phyloP scores from a whole-genome alignment of 768 basidiomycete genomes.

The Coprinopsis marcescibilis region DNA sequence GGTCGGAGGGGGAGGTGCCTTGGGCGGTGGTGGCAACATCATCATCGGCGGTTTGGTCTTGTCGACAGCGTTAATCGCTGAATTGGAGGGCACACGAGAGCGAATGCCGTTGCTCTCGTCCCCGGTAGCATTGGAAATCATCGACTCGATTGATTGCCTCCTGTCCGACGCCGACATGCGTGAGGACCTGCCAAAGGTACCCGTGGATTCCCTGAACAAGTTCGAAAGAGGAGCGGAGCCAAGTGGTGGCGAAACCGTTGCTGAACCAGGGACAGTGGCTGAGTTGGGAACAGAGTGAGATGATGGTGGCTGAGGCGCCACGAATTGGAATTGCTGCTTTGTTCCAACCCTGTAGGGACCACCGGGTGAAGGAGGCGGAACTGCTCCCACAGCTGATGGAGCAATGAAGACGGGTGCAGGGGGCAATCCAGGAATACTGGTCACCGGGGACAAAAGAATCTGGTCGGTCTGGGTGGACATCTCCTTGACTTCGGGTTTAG shows the following conservation, averaged over 20 bases:
- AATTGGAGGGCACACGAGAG: constrained; percentile 56
- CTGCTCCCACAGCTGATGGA: constrained; percentile 17
- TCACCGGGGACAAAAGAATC: constrained; percentile 4
- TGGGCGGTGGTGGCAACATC: constrained; percentile 75
- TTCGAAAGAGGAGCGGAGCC: constrained; percentile 32
- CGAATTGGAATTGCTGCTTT: constrained; percentile 58
- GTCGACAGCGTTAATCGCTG: constrained; percentile 44
- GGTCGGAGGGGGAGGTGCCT: constrained; percentile 62
- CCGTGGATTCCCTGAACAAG: constrained; percentile 46
- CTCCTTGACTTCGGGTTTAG: constrained; percentile 65
- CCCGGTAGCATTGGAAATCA: constrained; percentile 44
- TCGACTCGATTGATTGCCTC: constrained; percentile 69
- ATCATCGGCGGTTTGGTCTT: constrained; percentile 84
- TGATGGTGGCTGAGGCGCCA: constrained; percentile 44
- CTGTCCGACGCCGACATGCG: constrained; percentile 46
- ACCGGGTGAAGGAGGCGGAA: constrained; percentile 23
- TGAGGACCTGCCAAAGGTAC: constrained; percentile 46
- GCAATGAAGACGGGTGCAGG: constrained; percentile 27
- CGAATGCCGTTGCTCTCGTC: constrained; percentile 39
- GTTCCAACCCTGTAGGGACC: constrained; percentile 54
- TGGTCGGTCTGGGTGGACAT: constrained; percentile 78
- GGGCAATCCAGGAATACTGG: constrained; percentile 25
- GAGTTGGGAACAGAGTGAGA: constrained; percentile 22
- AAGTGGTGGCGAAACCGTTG: constrained; percentile 32
- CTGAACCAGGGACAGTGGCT: constrained; percentile 17